Evolutionary conservation across 2,329 filamentous ascomycete genomes (phyloP), one percentile per base, ranked within the genome.

Genomic region (Penicillium sp.): DNA sequence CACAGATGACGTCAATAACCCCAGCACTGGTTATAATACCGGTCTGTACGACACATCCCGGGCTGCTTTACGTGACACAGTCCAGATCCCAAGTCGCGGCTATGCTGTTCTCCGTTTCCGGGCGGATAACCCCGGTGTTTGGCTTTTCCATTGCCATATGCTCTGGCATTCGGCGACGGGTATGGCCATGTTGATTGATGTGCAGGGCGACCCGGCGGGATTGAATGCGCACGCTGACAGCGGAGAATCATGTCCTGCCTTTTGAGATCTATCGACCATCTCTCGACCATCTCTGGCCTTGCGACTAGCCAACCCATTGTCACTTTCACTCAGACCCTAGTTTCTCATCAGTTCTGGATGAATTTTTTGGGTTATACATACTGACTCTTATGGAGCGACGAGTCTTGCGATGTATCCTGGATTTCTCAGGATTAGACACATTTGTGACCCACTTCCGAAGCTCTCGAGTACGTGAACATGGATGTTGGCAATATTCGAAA

Each of bases 31-130:
- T 3, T 64, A 69, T 45, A 61, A 4, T 69, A 68, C 32, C 69
- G 66, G 7, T 49, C 49, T 52, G 1, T 67, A 67, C 29, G 51
- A 67, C 34, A 53, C 63, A 13, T 56, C 61, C 12, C 57, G 49
- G 4, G 64, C 64, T 3, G 77, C 75, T 69, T 68, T 76, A 3
- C 67, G 79, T 39, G 79, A 82, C 54, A 78, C 74, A 0, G 62
- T 81, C 10, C 72, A 79, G 54, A 75, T 81, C 3, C 68, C 70
- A 0, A 77, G 77, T 4, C 72, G 77, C 21, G 76, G 77, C 2
- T 74, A 80, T 58, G 70, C 77, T 19, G 77, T 81, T 2, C 64
- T 82, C 4, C 70, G 79, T 2, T 81, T 81, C 64, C 64, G 64
- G 13, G 75, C 77, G 3, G 73, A 79, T 57, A 81, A 81, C 49